Conservation (phyloP, 805 yeast genomes). For the Spathaspora sp. region DNA sequence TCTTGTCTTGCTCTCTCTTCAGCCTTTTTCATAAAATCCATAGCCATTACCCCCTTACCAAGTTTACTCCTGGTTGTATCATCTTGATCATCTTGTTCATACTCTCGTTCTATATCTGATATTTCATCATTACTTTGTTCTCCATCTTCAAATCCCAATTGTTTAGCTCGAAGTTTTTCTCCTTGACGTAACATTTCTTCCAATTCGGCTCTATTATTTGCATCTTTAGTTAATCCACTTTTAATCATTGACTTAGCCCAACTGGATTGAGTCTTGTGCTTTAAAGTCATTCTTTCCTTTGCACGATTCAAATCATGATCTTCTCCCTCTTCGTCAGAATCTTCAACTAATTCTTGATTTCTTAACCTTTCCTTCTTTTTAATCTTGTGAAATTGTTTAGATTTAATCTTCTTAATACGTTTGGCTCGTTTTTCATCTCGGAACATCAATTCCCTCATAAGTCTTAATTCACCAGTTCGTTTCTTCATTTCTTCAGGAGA, state of each 20-base stretch:
- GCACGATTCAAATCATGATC: slow-evolving; percentile 78
- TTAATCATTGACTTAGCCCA: slow-evolving; percentile 92
- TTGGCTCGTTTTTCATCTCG: slow-evolving; percentile 90
- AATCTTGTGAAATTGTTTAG: slow-evolving; percentile 82
- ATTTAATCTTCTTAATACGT: slow-evolving; percentile 90
- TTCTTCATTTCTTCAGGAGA: slow-evolving; percentile 74
- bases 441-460: slow-evolving; percentile 95
- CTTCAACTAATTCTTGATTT: slow-evolving; percentile 65
- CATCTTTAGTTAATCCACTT: slow-evolving; percentile 87
- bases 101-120: slow-evolving; percentile 43
- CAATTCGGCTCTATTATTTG: slow-evolving; percentile 77
- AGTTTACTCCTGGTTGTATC: slow-evolving; percentile 33
- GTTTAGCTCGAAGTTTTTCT: slow-evolving; percentile 68
- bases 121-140: slow-evolving; percentile 50
- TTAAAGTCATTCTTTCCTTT: slow-evolving; percentile 85
- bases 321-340: slow-evolving; percentile 49
- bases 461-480: slow-evolving; percentile 76
- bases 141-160: slow-evolving; percentile 62
- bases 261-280: slow-evolving; percentile 80
- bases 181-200: slow-evolving; percentile 93
- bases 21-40: slow-evolving; percentile 95
- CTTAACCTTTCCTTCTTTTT: slow-evolving; percentile 78
- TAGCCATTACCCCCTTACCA: slow-evolving; percentile 88
- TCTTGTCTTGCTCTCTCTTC: slow-evolving; percentile 62
- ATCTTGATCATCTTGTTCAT: slow-evolving; percentile 31